phyloP scores from a whole-genome alignment of 495 filamentous ascomycete species.

The Penicillium lagena region DNA sequence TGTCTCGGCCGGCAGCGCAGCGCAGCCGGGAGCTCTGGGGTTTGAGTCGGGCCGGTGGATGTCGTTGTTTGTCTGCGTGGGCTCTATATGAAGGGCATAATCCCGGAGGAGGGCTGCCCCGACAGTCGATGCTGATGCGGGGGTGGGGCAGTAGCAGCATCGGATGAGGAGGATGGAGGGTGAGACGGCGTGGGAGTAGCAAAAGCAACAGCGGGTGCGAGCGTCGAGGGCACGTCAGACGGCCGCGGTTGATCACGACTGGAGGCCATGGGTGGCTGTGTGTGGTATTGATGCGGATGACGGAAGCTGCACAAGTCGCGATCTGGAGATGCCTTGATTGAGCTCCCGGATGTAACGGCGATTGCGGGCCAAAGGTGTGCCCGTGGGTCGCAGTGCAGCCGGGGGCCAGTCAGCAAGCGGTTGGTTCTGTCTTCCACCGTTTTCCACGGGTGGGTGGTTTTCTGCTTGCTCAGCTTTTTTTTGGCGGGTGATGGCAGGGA shows the following conservation, averaged over 20 bases:
- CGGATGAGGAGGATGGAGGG: constrained; percentile 5
- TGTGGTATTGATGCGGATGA: too few species aligned
- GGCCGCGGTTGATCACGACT: constrained; percentile 9
- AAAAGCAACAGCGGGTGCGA: constrained; percentile 4
- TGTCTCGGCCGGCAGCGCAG: constrained; percentile 11
- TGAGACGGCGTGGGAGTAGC: background rate
- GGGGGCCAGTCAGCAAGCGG: background rate
- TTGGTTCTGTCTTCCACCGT: constrained; percentile 5
- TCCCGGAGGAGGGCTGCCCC: constrained; percentile 38
- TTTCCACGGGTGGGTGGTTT: constrained; percentile 8
- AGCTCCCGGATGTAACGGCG: constrained; percentile 27
- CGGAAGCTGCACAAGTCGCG: too few species aligned
- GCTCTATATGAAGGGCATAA: constrained; percentile 37
- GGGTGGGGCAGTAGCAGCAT: constrained; percentile 14
- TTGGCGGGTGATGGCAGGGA: background rate
- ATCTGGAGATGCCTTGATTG: too few species aligned
- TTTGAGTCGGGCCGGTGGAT: constrained; percentile 20
- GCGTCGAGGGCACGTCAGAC: constrained; percentile 11
- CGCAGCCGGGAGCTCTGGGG: constrained; percentile 4
- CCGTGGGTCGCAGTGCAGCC: constrained; percentile 3
- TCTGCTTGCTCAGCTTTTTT: background rate
- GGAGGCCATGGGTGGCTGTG: constrained; percentile 14
- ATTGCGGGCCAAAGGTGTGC: constrained; percentile 8
- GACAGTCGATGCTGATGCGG: constrained; percentile 17
- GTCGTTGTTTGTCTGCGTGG: constrained; percentile 30